phyloP scores from a whole-genome alignment of 108 stramenopile genomes.

The Cyclotella sp. region DNA sequence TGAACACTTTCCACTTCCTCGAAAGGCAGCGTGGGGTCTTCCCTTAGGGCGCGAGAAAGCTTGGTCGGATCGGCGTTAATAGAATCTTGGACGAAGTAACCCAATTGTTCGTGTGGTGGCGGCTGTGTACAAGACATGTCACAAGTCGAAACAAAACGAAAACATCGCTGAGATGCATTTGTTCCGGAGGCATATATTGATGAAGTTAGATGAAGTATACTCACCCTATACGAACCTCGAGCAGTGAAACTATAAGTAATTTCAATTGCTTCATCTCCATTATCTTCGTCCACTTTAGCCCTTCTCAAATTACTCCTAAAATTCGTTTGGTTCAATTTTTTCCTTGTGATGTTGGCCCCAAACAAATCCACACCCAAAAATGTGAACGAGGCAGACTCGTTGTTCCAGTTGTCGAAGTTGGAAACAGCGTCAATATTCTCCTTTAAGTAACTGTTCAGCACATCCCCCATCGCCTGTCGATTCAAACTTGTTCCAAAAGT shows the following conservation, averaged over 20 bases:
- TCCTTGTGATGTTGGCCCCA: slow-evolving; percentile 5
- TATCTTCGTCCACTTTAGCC: slow-evolving; percentile 14
- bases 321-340: neutral
- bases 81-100: slow-evolving; percentile 14
- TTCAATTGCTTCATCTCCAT: slow-evolving; percentile 9
- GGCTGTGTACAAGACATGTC: slow-evolving; percentile 6
- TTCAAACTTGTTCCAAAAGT: slow-evolving; percentile 3
- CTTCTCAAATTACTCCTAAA: neutral
- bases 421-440: neutral
- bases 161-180: too few relatives aligned
- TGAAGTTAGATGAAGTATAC: neutral
- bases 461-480: slow-evolving; percentile 1
- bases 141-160: neutral
- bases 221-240: slow-evolving; percentile 24
- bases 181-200: too few relatives aligned
- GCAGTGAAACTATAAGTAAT: slow-evolving; percentile 37
- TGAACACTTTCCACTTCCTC: slow-evolving; percentile 15
- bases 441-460: neutral
- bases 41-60: slow-evolving; percentile 2
- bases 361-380: slow-evolving; percentile 25
- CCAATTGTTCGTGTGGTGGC: slow-evolving; percentile 35
- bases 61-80: slow-evolving; percentile 32
- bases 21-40: slow-evolving; percentile 24
- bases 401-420: neutral
- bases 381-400: slow-evolving; percentile 5